These are phyloP conservation scores for Pythium insidiosum DNA, from an alignment of 352 stramenopile species.

Conservation along the genomic window DNA sequence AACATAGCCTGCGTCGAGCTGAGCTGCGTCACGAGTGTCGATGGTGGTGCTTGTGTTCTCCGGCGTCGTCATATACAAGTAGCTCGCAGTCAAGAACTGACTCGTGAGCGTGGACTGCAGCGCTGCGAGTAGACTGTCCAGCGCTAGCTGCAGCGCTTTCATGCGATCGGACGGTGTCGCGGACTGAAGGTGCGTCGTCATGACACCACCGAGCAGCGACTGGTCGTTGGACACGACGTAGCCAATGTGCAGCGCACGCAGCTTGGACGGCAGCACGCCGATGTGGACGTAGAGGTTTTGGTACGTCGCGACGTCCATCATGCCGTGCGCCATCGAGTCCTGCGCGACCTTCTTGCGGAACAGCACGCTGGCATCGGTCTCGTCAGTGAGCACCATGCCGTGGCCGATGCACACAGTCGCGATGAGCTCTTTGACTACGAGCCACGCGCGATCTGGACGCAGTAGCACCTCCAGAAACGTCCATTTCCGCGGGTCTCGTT, in stretches of 20 bases:
- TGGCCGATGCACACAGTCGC: slow-evolving; percentile 72
- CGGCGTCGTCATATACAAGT: slow-evolving; percentile 70
- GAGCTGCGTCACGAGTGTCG: slow-evolving; percentile 14
- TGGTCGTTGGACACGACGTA: slow-evolving; percentile 56
- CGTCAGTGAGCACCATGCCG: slow-evolving; percentile 51
- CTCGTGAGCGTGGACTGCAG: slow-evolving; percentile 60
- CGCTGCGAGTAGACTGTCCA: slow-evolving; percentile 61
- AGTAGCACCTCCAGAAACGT: slow-evolving; percentile 64
- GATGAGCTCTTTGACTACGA: slow-evolving; percentile 72
- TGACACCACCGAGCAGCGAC: slow-evolving; percentile 49
- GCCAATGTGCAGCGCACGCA: slow-evolving; percentile 66
- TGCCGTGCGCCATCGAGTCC: slow-evolving; percentile 51
- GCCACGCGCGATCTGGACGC: slow-evolving; percentile 60
- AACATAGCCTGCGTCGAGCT: slow-evolving; percentile 70
- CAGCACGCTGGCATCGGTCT: slow-evolving; percentile 44
- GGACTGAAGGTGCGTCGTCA: slow-evolving; percentile 27
- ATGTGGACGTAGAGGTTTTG: slow-evolving; percentile 69
- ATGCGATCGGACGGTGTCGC: slow-evolving; percentile 25
- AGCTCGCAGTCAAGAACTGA: slow-evolving; percentile 56
- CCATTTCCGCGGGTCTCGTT: slow-evolving; percentile 58
- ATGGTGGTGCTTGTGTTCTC: slow-evolving; percentile 65
- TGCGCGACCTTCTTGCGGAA: slow-evolving; percentile 66
- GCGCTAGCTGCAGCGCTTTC: slow-evolving; percentile 34
- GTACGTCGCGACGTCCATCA: slow-evolving; percentile 54
- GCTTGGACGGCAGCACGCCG: slow-evolving; percentile 67